Evolutionary conservation across 2,329 filamentous ascomycete species (phyloP).

Genomic region (Fusarium devonianum): DNA sequence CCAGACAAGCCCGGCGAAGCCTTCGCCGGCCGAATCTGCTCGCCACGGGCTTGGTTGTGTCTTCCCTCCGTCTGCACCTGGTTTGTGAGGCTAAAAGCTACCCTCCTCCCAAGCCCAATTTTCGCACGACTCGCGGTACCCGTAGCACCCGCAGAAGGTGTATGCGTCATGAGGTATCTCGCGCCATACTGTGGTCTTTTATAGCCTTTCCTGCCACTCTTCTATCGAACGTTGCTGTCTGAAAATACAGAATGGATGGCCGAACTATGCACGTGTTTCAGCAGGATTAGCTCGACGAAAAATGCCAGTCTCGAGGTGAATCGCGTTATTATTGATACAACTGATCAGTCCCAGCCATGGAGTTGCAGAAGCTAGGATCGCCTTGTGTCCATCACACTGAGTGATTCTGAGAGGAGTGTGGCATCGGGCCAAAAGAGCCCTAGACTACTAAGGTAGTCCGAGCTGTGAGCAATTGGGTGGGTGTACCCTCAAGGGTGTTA

Average conservation of each 20-base stretch:
- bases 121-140: slow-evolving; percentile 37
- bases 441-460: slow-evolving; percentile 15
- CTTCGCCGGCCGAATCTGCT: slow-evolving; percentile 32
- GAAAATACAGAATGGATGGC: slow-evolving; percentile 36
- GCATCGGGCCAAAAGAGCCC: no score
- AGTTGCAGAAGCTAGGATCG: slow-evolving; percentile 29
- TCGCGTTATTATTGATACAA: slow-evolving; percentile 10
- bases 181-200: slow-evolving; percentile 15
- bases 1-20: slow-evolving; percentile 38
- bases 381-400: slow-evolving; percentile 29
- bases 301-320: slow-evolving; percentile 26
- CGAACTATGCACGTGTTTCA: slow-evolving; percentile 14
- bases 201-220: slow-evolving; percentile 11
- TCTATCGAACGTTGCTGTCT: slow-evolving; percentile 10
- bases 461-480: slow-evolving; percentile 6
- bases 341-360: slow-evolving; percentile 10
- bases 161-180: slow-evolving; percentile 38
- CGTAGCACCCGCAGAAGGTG: slow-evolving; percentile 37
- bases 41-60: slow-evolving; percentile 22
- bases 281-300: slow-evolving; percentile 7
- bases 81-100: slow-evolving; percentile 7
- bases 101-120: slow-evolving; percentile 5
- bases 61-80: slow-evolving; percentile 15
- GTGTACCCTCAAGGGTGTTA: slow-evolving; percentile 13
- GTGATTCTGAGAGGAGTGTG: slow-evolving; percentile 14